Evolutionary conservation across 306 rosid species (phyloP).

Genomic region (Corylus americana): DNA sequence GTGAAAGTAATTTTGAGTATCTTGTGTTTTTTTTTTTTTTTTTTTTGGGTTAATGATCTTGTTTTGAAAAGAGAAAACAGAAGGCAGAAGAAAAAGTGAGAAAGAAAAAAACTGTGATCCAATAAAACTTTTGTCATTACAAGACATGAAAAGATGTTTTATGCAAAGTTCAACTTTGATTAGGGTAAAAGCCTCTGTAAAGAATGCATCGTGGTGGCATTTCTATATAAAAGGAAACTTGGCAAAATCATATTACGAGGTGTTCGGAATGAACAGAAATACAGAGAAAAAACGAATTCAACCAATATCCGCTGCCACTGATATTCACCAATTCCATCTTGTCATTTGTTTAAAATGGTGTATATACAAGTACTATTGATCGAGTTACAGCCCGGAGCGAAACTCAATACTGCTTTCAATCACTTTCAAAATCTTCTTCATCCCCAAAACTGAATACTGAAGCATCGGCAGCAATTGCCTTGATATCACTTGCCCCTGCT

Average conservation of each 20-base stretch:
- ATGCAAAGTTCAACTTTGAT: too few species aligned
- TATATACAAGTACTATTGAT: conserved; percentile 15
- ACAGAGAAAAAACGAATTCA: neutral
- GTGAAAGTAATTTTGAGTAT: too few species aligned
- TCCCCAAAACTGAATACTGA: conserved; percentile 92
- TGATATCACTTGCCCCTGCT: conserved; percentile 54
- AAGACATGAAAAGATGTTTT: too few species aligned
- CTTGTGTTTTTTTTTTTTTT: too few species aligned
- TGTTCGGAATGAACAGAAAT: neutral
- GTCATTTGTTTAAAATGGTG: conserved; percentile 9
- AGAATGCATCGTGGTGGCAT: too few species aligned
- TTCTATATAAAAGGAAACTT: neutral
- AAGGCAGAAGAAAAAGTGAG: too few species aligned
- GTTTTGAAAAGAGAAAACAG: too few species aligned
- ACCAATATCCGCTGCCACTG: neutral
- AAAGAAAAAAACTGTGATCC: too few species aligned
- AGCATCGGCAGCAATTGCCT: conserved; percentile 96
- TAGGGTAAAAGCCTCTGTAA: too few species aligned
- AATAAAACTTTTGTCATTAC: too few species aligned
- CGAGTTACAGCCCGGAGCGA: conserved; percentile 5
- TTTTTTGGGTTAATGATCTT: too few species aligned
- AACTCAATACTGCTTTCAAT: conserved; percentile 32
- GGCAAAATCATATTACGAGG: neutral
- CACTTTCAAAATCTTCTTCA: conserved; percentile 90
- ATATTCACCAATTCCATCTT: neutral